Evolutionary conservation across 179 eudicot genomes (phyloP), one percentile per base, ranked within the genome.

Genomic region (Spergularia azorica): DNA sequence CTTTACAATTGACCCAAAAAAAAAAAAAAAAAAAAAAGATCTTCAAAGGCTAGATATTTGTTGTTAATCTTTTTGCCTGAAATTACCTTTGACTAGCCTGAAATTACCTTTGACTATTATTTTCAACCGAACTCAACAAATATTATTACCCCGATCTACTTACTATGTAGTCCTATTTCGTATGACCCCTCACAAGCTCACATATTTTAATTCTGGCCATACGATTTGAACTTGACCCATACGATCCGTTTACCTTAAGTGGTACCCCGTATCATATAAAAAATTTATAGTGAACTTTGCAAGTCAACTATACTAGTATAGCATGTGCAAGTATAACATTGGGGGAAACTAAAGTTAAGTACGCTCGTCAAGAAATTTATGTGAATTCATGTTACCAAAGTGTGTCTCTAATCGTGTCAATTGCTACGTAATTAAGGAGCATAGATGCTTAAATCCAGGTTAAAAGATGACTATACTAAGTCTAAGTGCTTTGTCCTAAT

Each of bases 401-500:
- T 26, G 32, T 70, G 75, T 70, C 39, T 70, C 39, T 54, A 50
- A 21, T 70, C 43, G 54, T 50, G 70, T 60, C 48, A 51, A 21
- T 70, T 71, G 70, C 41, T 51, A 26, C 70, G 50, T 11, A 70
- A 77, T 70, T 69, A 65, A 46, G 63, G 59, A 43, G 74, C 75
- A 77, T 32, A 32, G 36, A 50, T 70, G 75, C 80, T 52, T 52
- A 61, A 61, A 36, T 70, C 69, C 70, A 60, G 80, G 70, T 70
- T 70, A 26, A 77, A 61, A 51, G 36, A 20, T 26, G 60, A 13
- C 21, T 63, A 20, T 21, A 48, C 7, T 68, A 68, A 60, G 48
- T 57, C 13, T 77, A 59, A 14, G 15, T 57, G 9, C 21, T 26
- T 75, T 65, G 78, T 75, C 71, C 51, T 75, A 52, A 38, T 64